Evolutionary conservation across 2,329 filamentous ascomycete species (phyloP).

Genomic region (Colletotrichum graminicola): DNA sequence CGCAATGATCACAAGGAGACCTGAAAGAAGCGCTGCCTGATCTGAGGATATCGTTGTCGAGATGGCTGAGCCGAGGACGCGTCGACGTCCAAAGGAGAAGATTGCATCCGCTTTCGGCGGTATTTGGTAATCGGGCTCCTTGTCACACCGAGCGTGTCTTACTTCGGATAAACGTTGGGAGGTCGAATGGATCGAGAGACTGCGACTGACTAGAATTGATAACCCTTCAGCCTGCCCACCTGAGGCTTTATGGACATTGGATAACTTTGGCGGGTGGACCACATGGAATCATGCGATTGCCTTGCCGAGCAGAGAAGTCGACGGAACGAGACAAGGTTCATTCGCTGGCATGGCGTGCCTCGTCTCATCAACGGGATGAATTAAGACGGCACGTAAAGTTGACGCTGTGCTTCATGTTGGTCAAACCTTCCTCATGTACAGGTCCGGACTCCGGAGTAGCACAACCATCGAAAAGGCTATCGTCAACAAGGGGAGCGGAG

Average conservation of each 20-base stretch:
- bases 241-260: background rate
- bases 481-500: too few species aligned
- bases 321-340: background rate
- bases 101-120: background rate
- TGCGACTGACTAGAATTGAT: background rate
- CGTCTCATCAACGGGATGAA: slow-evolving; percentile 26
- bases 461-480: background rate
- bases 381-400: background rate
- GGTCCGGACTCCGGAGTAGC: too few species aligned
- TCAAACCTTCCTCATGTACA: background rate
- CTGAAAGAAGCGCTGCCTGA: background rate
- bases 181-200: background rate
- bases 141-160: background rate
- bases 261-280: background rate
- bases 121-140: background rate
- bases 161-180: too few species aligned
- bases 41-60: background rate
- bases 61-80: background rate
- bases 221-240: background rate
- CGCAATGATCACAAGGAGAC: background rate
- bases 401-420: background rate
- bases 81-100: background rate
- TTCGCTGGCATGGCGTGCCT: background rate
- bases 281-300: background rate
- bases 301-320: background rate